Base-by-base conservation (phyloP, 2,329 filamentous ascomycete genomes). In the Trichoderma oligosporum region DNA sequence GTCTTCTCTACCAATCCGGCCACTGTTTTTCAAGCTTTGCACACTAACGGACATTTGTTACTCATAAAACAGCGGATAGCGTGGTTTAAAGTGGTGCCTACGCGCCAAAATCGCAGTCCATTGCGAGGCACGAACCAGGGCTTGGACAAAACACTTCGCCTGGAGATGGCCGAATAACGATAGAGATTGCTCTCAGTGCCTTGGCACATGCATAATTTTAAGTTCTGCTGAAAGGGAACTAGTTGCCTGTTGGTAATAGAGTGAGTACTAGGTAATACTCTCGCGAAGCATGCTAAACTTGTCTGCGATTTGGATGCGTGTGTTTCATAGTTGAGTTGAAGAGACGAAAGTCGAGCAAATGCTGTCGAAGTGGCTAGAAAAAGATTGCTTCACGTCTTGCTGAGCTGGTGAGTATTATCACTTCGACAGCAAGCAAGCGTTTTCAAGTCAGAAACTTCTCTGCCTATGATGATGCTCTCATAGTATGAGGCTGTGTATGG, bases 71-170 rank as follows among this genome's bases (percentile, higher is more conserved):
- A 24, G 44, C 53, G 33, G 44, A 24, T 48, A 33, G 31, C 44
- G 49, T 44, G 33, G 49, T 33, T 53, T 25, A 53, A 53, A 53
- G 41, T 41, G 51, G 31, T 45, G 39, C 31, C 29, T 44, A 16
- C 6, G 39, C 33, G 14, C 24, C 41, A 36, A n/a, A 36, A 20
- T 55, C 7, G 41, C 25, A 29, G 16, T 27, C 18, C 31, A 44
- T 42, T 27, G 20, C 38, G 22, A 54, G 51, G 51, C 39, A 54
- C 39, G 39, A 29, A 39, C 51, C 51, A 54, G 22, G 16, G 39
- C 51, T 35, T 35, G 39, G 18, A 24, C 39, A 36, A 36, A 22
- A 36, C n/a, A 16, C 4, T 45, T 22, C 14, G 29, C 20, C 18
- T 18, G 29, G 22, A 7, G 14, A 45, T 36, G 41, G 24, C 24